Evolutionary conservation across 2,329 filamentous ascomycete species (phyloP).

Genomic region (Claviceps sp.): DNA sequence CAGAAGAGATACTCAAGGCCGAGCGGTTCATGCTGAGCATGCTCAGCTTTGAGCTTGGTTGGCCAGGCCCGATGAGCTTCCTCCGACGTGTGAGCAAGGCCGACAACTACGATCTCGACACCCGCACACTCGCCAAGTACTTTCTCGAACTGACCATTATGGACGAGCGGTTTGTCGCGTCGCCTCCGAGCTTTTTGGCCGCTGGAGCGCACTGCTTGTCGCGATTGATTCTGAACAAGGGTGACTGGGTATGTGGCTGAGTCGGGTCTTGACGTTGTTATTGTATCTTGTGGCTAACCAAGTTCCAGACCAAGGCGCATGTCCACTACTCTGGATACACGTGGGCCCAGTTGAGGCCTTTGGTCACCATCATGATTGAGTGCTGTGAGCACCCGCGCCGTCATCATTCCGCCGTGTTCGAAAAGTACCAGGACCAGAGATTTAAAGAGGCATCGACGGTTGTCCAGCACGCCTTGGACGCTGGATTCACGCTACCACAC

Average conservation of each 20-base stretch:
- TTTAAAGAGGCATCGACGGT: conserved; percentile 76
- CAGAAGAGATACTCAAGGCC: conserved; percentile 89
- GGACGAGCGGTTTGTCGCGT: conserved; percentile 93
- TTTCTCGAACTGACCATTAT: conserved; percentile 94
- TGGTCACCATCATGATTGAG: conserved; percentile 68
- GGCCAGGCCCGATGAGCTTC: conserved; percentile 99
- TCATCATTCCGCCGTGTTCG: conserved; percentile 77
- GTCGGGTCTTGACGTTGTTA: neutral
- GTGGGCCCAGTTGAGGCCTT: conserved; percentile 63
- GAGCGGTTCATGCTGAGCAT: conserved; percentile 97
- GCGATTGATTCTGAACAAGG: conserved; percentile 77
- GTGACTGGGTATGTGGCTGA: conserved; percentile 63
- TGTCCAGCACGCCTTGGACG: conserved; percentile 60
- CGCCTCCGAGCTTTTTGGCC: conserved; percentile 77
- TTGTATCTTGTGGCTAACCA: neutral
- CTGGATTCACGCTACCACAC: conserved; percentile 40
- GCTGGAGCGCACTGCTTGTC: conserved; percentile 89
- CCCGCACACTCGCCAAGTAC: conserved; percentile 90
- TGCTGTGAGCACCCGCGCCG: conserved; percentile 71
- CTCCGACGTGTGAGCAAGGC: conserved; percentile 94
- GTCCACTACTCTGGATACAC: conserved; percentile 93
- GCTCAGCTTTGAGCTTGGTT: conserved; percentile 89
- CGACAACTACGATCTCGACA: conserved; percentile 93
- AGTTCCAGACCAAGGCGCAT: conserved; percentile 57
- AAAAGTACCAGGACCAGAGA: conserved; percentile 80